Percentiles rank a stretch among this genome's conserved stretches.
These are phyloP conservation scores for Exophiala phaeomuriformis DNA, from an alignment of 2,329 filamentous ascomycete genomes.

Conservation along the genomic window DNA sequence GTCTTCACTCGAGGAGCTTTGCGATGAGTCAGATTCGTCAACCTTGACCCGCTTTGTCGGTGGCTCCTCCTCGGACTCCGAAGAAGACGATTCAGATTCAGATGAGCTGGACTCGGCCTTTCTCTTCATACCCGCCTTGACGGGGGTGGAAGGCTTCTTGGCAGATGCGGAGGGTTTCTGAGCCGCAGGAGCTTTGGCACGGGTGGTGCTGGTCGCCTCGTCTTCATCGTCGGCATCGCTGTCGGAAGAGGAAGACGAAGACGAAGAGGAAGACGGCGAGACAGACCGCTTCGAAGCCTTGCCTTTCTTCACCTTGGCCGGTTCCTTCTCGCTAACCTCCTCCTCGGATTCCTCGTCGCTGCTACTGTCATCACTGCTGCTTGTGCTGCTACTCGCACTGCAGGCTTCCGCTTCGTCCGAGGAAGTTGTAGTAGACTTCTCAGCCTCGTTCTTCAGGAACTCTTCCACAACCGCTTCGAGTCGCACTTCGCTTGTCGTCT, in stretches of 20 bases:
- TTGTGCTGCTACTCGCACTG: constrained; percentile 29
- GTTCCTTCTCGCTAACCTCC: constrained; percentile 36
- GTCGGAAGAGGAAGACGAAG: constrained; percentile 37
- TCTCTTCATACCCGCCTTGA: constrained; percentile 47
- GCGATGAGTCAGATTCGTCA: constrained; percentile 1
- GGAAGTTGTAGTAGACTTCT: constrained; percentile 12
- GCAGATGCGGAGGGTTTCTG: constrained; percentile 32
- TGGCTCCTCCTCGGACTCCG: constrained; percentile 29
- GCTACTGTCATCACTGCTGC: constrained; percentile 27
- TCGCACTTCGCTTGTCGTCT: background rate
- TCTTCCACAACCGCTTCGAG: constrained; percentile 28
- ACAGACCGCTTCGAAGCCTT: constrained; percentile 30
- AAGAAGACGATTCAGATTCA: constrained; percentile 31
- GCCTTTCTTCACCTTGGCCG: constrained; percentile 26
- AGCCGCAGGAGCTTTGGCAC: constrained; percentile 25
- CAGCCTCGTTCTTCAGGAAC: background rate
- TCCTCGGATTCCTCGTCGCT: constrained; percentile 37
- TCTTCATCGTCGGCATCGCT: constrained; percentile 48
- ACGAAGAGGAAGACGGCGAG: constrained; percentile 26
- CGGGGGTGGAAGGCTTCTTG: constrained; percentile 41
- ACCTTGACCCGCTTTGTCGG: constrained; percentile 19
- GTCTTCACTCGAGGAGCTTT: constrained; percentile 27
- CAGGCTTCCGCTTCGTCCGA: constrained; percentile 2
- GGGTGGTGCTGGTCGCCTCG: constrained; percentile 27
- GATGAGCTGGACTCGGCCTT: constrained; percentile 47